Conservation (phyloP, 352 stramenopile species). For the Thalassiosira hispida region DNA sequence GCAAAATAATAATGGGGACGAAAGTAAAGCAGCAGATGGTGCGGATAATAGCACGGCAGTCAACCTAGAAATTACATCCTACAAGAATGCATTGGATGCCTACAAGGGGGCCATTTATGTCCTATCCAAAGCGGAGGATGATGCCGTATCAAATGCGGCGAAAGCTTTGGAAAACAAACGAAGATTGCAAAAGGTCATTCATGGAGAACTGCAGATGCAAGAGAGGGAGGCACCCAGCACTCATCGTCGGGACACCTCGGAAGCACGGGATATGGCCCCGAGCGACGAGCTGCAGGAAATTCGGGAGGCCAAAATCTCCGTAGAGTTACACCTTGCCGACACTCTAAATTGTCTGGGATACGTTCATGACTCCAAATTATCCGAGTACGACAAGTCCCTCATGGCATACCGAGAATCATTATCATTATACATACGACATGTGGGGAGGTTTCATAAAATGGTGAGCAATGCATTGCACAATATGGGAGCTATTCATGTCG, state of each 20-base stretch:
- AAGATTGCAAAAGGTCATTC: neutral
- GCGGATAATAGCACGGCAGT: conserved; percentile 16
- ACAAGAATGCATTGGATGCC: conserved; percentile 61
- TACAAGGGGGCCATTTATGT: conserved; percentile 60
- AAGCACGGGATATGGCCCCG: conserved; percentile 6
- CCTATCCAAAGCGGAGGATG: conserved; percentile 48
- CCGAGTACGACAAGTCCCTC: conserved; percentile 57
- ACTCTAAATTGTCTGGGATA: conserved; percentile 68
- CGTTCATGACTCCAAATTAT: conserved; percentile 66
- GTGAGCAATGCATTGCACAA: conserved; percentile 70
- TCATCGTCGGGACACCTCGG: conserved; percentile 13
- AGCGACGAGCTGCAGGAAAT: conserved; percentile 60
- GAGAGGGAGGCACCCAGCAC: conserved; percentile 20
- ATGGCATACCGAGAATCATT: conserved; percentile 70
- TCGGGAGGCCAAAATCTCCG: conserved; percentile 59
- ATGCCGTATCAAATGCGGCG: conserved; percentile 6
- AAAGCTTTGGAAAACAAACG: conserved; percentile 15
- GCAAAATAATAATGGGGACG: neutral
- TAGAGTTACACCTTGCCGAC: conserved; percentile 71
- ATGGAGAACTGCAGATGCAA: conserved; percentile 29
- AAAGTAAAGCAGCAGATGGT: neutral
- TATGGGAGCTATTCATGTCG: conserved; percentile 67
- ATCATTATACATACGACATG: conserved; percentile 67
- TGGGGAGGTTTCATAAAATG: conserved; percentile 61
- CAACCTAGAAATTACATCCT: conserved; percentile 53